Evolutionary conservation across 345 rosid genomes (phyloP).

Genomic region (Draba incana): DNA sequence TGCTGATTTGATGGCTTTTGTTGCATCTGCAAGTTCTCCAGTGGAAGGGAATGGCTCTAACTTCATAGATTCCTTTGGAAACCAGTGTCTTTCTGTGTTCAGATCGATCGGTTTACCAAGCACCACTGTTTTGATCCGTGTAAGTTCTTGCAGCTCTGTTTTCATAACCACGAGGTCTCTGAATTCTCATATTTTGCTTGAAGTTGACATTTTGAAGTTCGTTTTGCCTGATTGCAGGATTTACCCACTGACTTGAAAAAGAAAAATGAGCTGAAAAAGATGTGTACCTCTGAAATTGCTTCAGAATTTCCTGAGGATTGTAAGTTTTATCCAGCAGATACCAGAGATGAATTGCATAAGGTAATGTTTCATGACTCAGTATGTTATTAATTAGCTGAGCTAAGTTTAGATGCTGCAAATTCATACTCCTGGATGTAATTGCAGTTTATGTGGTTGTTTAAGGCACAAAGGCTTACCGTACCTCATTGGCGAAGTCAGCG

Average conservation of each 20-base stretch:
- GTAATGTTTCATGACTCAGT: constrained; percentile 43
- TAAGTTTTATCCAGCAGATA: constrained; percentile 83
- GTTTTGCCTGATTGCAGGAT: constrained; percentile 52
- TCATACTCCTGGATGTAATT: constrained; percentile 28
- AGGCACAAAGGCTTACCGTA: constrained; percentile 75
- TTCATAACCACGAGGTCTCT: constrained; percentile 12
- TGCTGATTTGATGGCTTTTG: constrained; percentile 96
- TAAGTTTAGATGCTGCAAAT: constrained; percentile 17
- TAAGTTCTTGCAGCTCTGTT: constrained; percentile 48
- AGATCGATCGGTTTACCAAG: constrained; percentile 88
- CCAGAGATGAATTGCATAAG: constrained; percentile 92
- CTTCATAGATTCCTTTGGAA: constrained; percentile 82
- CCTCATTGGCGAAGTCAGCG: constrained; percentile 94
- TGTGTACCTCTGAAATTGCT: constrained; percentile 64
- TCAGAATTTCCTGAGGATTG: constrained; percentile 89
- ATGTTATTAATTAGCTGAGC: neutral
- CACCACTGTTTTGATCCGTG: constrained; percentile 82
- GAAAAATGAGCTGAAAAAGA: constrained; percentile 69
- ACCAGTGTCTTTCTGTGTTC: constrained; percentile 81
- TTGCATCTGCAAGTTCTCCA: constrained; percentile 67
- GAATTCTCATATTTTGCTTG: neutral
- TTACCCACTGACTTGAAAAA: constrained; percentile 69
- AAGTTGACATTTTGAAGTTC: constrained; percentile 20
- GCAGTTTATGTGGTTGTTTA: constrained; percentile 88
- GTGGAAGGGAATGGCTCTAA: constrained; percentile 54